Evolutionary conservation across 2,329 filamentous ascomycete genomes (phyloP), one percentile per base, ranked within the genome.

Genomic region (Colletotrichum salicis): DNA sequence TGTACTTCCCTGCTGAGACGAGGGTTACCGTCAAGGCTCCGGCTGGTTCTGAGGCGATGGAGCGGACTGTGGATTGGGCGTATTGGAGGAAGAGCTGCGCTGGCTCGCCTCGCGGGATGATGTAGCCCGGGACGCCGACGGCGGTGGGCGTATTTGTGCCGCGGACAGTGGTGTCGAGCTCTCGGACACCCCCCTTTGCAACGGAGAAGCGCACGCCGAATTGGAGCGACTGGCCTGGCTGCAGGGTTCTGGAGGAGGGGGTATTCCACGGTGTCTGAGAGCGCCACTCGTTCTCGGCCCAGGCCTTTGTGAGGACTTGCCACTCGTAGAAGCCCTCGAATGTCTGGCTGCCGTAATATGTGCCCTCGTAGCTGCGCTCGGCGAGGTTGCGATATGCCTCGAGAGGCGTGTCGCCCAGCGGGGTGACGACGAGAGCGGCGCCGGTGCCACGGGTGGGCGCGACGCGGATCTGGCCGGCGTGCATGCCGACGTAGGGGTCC

Each of bases 241-340:
- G 73, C 2, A 91, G 77, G 0, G 76, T 80, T 48, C 79, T 79
- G 0, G 88, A 88, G 0, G 86, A 86, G 0, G 88, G 82, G 4
- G 78, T 37, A 74, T 91, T 91, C 89, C 89, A 91, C 0, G 88
- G 88, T 4, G 57, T 55, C 5, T 65, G 60, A 0, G 67, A 76
- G 1, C 79, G 82, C 89, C 89, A 91, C 75, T 91, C 87, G 0
- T 85, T 85, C 73, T 90, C 85, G 0, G 86, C 86, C 78, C 84
- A 90, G 0, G 88, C 88, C 69, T 84, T 82, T 19, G 82, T 85
- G 61, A 88, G 81, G 0, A 86, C 83, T 73, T 90, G 86, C 88
- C 88, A 91, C 73, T 90, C 88, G 72, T 90, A 91, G 69, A 88
- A 85, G 0, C 88, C 89, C 74, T 91, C 89, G 71, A 88, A 91